Evolutionary conservation across 1,284 basidiomycete genomes (phyloP).

Genomic region (Bondarzewia mesenterica): DNA sequence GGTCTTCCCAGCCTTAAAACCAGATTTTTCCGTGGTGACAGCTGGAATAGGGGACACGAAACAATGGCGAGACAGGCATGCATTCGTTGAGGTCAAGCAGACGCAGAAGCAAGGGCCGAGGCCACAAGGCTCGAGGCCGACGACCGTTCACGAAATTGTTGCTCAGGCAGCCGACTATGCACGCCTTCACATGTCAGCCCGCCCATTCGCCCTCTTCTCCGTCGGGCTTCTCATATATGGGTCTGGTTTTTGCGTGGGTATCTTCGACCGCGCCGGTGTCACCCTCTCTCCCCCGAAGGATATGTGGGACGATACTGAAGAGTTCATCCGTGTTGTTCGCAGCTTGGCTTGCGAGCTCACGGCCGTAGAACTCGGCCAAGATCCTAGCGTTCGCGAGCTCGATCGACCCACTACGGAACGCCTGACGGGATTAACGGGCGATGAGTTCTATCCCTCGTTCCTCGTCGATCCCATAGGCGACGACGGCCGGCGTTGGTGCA

Average conservation of each 20-base stretch:
- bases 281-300: slow-evolving; percentile 9
- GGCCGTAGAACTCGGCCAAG: slow-evolving; percentile 7
- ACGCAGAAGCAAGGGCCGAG: background rate
- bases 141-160: background rate
- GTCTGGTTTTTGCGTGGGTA: slow-evolving; percentile 12
- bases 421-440: background rate
- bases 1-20: background rate
- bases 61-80: background rate
- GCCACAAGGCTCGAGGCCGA: background rate
- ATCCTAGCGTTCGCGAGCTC: slow-evolving; percentile 9
- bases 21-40: background rate
- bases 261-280: slow-evolving; percentile 15
- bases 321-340: slow-evolving; percentile 10
- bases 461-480: background rate
- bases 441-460: background rate
- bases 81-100: background rate
- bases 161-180: slow-evolving; percentile 16
- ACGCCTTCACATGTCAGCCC: slow-evolving; percentile 14
- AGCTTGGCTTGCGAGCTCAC: slow-evolving; percentile 1
- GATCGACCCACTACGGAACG: background rate
- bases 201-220: slow-evolving; percentile 18
- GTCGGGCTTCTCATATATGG: slow-evolving; percentile 17
- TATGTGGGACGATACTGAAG: slow-evolving; percentile 4
- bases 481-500: slow-evolving; percentile 4
- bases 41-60: background rate